phyloP scores from a whole-genome alignment of 2,329 filamentous ascomycete species.

The Penicillium sp. region DNA sequence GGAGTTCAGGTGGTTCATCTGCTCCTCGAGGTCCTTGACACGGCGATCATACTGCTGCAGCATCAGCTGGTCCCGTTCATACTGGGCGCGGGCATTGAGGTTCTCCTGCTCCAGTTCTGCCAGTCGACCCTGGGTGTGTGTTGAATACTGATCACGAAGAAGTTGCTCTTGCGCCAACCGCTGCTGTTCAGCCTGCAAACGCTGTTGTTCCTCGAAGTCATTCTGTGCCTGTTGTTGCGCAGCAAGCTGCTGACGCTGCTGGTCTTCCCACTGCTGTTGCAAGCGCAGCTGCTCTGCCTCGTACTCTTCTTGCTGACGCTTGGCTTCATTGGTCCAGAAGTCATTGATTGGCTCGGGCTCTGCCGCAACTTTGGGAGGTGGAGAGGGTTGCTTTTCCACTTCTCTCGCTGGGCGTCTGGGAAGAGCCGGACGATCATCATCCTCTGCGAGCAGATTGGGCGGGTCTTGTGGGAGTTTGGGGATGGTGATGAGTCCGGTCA shows the following conservation, averaged over 20 bases:
- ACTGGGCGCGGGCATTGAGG: slow-evolving; percentile 88
- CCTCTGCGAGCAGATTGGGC: slow-evolving; percentile 82
- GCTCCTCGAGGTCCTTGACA: slow-evolving; percentile 88
- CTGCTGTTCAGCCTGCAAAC: slow-evolving; percentile 83
- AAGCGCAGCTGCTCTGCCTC: slow-evolving; percentile 89
- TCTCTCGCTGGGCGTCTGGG: slow-evolving; percentile 72
- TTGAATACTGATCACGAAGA: slow-evolving; percentile 81
- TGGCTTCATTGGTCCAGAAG: slow-evolving; percentile 95
- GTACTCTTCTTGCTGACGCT: slow-evolving; percentile 89
- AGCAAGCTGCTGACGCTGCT: slow-evolving; percentile 78
- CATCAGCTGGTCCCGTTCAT: slow-evolving; percentile 96
- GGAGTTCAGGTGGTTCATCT: slow-evolving; percentile 76
- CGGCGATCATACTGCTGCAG: slow-evolving; percentile 94
- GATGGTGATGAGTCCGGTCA: slow-evolving; percentile 94
- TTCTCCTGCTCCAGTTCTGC: slow-evolving; percentile 96
- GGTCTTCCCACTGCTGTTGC: slow-evolving; percentile 81
- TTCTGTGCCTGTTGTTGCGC: slow-evolving; percentile 81
- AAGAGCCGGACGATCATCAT: slow-evolving; percentile 78
- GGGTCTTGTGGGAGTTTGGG: slow-evolving; percentile 94
- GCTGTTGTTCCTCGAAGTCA: slow-evolving; percentile 96
- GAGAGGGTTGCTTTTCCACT: slow-evolving; percentile 69
- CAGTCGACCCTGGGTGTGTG: slow-evolving; percentile 93
- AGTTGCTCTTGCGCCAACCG: slow-evolving; percentile 87
- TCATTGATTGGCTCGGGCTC: slow-evolving; percentile 95
- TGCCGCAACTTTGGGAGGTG: slow-evolving; percentile 64